These are phyloP conservation scores for Quercus suber DNA, from an alignment of 306 rosid genomes.

Conservation along the genomic window DNA sequence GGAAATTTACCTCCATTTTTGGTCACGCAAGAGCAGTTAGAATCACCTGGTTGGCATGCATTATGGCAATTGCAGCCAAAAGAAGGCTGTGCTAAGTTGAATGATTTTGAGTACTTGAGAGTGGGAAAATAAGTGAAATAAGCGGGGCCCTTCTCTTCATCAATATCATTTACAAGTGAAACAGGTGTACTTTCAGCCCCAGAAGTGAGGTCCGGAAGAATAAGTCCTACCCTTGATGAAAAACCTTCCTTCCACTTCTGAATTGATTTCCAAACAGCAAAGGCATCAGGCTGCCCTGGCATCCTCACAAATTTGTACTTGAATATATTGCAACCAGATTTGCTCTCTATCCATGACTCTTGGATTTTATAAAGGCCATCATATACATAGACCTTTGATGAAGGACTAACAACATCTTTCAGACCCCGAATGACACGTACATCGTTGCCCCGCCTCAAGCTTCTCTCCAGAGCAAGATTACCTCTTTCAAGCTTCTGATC, in stretches of 20 bases:
- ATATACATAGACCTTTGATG: conserved; percentile 54
- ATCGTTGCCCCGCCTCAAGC: conserved; percentile 41
- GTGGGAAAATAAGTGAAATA: conserved; percentile 50
- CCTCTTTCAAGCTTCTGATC: conserved; percentile 80
- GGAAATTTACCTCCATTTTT: conserved; percentile 63
- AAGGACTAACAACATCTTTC: conserved; percentile 31
- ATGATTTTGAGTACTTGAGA: conserved; percentile 40
- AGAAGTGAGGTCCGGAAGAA: conserved; percentile 51
- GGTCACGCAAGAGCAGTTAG: conserved; percentile 54
- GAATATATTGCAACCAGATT: conserved; percentile 57
- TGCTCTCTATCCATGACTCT: conserved; percentile 55
- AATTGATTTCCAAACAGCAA: conserved; percentile 44
- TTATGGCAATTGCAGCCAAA: conserved; percentile 43
- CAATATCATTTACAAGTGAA: conserved; percentile 66
- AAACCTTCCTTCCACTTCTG: conserved; percentile 42
- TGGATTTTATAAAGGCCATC: conserved; percentile 63
- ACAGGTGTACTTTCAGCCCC: conserved; percentile 55
- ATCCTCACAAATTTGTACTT: conserved; percentile 61
- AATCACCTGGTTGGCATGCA: conserved; percentile 53
- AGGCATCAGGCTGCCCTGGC: conserved; percentile 55
- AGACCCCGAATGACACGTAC: conserved; percentile 64
- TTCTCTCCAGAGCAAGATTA: conserved; percentile 64
- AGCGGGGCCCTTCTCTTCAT: conserved; percentile 46
- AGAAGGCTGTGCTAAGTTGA: conserved; percentile 30
- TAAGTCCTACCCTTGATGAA: conserved; percentile 48